These are phyloP conservation scores for Dothideomycetes sp. DNA, from an alignment of 2,329 filamentous ascomycete genomes.

Conservation along the genomic window DNA sequence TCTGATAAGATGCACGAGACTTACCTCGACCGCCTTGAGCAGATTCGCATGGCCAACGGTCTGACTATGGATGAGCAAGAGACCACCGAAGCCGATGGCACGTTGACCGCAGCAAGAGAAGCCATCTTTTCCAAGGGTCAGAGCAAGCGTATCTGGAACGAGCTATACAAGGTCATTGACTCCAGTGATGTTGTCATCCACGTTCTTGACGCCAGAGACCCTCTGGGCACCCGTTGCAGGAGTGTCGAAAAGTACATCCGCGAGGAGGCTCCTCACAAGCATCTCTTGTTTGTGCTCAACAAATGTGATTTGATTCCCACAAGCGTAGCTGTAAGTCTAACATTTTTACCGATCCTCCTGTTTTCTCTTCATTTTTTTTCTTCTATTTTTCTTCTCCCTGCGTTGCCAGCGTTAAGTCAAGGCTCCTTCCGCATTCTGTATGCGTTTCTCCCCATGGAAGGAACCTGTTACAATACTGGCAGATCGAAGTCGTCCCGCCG, in stretches of 20 bases:
- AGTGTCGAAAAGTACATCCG: slow-evolving; percentile 88
- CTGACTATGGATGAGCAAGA: slow-evolving; percentile 45
- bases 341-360: slow-evolving; percentile 6
- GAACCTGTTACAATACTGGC: slow-evolving; percentile 98
- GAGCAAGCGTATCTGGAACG: slow-evolving; percentile 94
- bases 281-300: slow-evolving; percentile 81
- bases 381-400: slow-evolving; percentile 25
- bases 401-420: slow-evolving; percentile 83
- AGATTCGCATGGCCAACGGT: slow-evolving; percentile 67
- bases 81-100: slow-evolving; percentile 28
- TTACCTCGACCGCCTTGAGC: slow-evolving; percentile 72
- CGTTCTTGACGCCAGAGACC: slow-evolving; percentile 81
- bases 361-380: slow-evolving; percentile 15
- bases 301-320: slow-evolving; percentile 92
- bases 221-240: slow-evolving; percentile 78
- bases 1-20: slow-evolving; percentile 71
- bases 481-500: slow-evolving; percentile 73
- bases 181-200: slow-evolving; percentile 96
- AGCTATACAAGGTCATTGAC: slow-evolving; percentile 85
- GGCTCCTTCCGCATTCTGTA: slow-evolving; percentile 53
- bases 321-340: slow-evolving; percentile 77
- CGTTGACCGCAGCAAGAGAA: slow-evolving; percentile 38
- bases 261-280: slow-evolving; percentile 92
- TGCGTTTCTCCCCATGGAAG: slow-evolving; percentile 59
- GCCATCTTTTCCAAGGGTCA: slow-evolving; percentile 92